Evolutionary conservation across 2,329 filamentous ascomycete genomes (phyloP), one percentile per base, ranked within the genome.

Genomic region (Botrytis pseudocinerea): DNA sequence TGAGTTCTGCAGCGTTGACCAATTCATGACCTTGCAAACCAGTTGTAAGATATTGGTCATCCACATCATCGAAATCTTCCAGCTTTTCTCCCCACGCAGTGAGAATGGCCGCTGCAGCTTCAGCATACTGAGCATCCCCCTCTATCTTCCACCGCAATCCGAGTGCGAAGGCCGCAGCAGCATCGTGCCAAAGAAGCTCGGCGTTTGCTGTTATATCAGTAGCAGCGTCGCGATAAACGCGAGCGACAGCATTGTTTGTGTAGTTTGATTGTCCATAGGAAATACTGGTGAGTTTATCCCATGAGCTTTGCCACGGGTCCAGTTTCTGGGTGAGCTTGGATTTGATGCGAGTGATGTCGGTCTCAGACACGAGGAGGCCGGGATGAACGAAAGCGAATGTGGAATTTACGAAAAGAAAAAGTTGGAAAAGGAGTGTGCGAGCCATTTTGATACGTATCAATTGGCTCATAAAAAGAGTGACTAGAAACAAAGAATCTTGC

Each of bases 241-340:
- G 22, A 8, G 61, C 14, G 38, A 63, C 61, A 25, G 38, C 38
- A 63, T 63, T 44, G 38, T 28, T 42, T 63, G 38, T 63, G 4
- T 63, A 63, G 25, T 18, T 63, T 44, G 69, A n/a, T 46, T 71
- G 69, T 5, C 25, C 25, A n/a, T 71, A 71, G 0, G n/a, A 20
- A 51, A 71, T 65, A 22, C 42, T 71, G 60, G 28, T 71, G 59
- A 71, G 69, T 54, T 65, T 65, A 46, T 63, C 42, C 69, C 69
- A 71, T 25, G 69, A 71, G 59, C 69, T 71, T 51, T 71, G 69
- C 59, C 69, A 71, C 16, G 69, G 69, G 40, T 71, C 69, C 16
- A 71, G 69, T n/a, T 71, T 64, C 16, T 40, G n/a, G 12, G n/a
- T 32, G 20, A 71, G 69, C 25, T 71, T 71, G 22, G 59, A 44